Percentiles rank a stretch among this genome's conserved stretches.
These are phyloP conservation scores for Phytophthora rubi DNA, from an alignment of 352 stramenopile species.

Conservation along the genomic window DNA sequence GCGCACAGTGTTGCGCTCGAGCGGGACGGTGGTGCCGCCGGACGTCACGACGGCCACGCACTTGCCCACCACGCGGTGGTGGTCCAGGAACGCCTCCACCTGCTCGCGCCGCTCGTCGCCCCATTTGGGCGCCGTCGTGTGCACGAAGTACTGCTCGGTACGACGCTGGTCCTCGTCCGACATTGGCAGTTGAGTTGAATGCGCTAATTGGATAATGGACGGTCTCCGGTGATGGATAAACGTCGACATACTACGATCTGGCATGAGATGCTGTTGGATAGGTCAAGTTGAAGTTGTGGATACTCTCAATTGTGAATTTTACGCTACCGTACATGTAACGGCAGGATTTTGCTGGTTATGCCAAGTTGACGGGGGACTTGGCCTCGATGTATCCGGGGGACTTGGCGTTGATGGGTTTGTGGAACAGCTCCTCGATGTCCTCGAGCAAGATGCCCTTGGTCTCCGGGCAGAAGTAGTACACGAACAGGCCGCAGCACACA, in stretches of 20 bases:
- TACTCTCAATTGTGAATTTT: too few species aligned
- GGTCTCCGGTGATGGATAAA: neutral
- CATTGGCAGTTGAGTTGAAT: neutral
- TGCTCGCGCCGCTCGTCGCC: conserved; percentile 41
- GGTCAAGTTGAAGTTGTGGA: conserved; percentile 10
- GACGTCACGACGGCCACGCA: conserved; percentile 95
- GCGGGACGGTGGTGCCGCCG: conserved; percentile 94
- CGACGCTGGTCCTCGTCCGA: conserved; percentile 40
- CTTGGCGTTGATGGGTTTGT: conserved; percentile 17
- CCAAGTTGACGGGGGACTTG: conserved; percentile 30
- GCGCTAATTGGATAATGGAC: neutral
- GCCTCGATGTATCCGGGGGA: conserved; percentile 31
- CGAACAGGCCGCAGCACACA: conserved; percentile 15
- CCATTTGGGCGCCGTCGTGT: conserved; percentile 52
- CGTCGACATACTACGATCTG: neutral
- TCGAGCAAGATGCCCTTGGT: conserved; percentile 30
- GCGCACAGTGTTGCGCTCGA: conserved; percentile 95
- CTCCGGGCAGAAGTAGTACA: conserved; percentile 36
- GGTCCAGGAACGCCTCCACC: conserved; percentile 66
- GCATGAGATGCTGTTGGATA: conserved; percentile 2
- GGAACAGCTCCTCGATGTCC: conserved; percentile 8
- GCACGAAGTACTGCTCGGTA: conserved; percentile 62
- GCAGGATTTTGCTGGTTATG: conserved; percentile 10
- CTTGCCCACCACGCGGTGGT: conserved; percentile 69
- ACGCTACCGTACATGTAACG: too few species aligned